These are phyloP conservation scores for Perkinsus marinus DNA, from an alignment of 169 alveolate genomes.

Conservation along the genomic window DNA sequence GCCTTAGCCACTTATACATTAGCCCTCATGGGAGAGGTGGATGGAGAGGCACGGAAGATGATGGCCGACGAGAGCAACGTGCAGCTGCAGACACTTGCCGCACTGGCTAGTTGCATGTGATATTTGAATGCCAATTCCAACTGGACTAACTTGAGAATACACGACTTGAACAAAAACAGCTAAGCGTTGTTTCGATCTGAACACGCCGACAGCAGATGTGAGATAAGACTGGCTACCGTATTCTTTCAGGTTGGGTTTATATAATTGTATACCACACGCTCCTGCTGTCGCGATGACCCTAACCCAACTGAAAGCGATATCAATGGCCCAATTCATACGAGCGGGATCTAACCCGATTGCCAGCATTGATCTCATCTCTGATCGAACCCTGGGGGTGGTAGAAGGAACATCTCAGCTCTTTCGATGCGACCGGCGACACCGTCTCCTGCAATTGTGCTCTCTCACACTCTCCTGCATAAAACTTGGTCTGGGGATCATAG, in stretches of 20 bases:
- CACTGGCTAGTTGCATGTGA: background rate
- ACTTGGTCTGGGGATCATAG: background rate
- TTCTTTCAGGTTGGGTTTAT: background rate
- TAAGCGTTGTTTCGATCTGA: too few species aligned
- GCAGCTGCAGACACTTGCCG: background rate
- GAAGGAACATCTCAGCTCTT: background rate
- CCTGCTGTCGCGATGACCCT: background rate
- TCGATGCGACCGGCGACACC: background rate
- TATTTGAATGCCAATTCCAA: too few species aligned
- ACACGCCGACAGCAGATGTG: too few species aligned
- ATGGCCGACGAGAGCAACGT: background rate
- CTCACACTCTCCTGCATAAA: background rate
- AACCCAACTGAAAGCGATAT: background rate
- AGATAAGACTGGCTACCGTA: too few species aligned
- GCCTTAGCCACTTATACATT: background rate
- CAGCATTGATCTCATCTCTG: background rate
- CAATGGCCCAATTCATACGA: background rate
- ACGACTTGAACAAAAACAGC: too few species aligned
- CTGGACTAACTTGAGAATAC: too few species aligned
- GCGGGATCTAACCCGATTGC: background rate
- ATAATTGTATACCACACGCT: background rate
- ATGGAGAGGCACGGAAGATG: background rate
- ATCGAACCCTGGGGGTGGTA: background rate
- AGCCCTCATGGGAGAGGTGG: background rate
- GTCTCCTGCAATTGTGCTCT: background rate